Base-by-base conservation (phyloP, 148 eudicot species). In the Amaranthus palmeri region DNA sequence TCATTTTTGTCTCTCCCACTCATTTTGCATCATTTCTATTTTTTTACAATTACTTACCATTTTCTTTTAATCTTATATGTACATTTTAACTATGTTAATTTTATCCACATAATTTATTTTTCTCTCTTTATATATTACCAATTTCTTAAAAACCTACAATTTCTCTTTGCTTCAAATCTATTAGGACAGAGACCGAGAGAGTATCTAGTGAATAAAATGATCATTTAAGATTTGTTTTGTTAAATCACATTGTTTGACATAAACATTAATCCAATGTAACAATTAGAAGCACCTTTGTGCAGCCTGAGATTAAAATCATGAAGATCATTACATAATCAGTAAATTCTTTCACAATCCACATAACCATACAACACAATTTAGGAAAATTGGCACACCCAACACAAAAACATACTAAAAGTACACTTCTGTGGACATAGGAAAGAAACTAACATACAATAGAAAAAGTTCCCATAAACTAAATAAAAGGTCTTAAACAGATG, bases 401-500 rank as follows among this genome's bases (percentile, higher is more conserved):
- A 71, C 51, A 13, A 43, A 13, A 69, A 59, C 6, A 42, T 25
- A 10, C 63, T 60, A 60, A 36, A 9, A 45, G 18, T 13, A 18
- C 63, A 36, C 36, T 48, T 49, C 47, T 60, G 40, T 17, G 0
- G 54, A 50, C 48, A 71, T 56, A 40, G 14, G 42, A 13, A 61
- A 61, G 11, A 11, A 41, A 4, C 12, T n/a, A 72, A 4, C 8
- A 43, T 7, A 68, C 63, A 59, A 5, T 8, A 41, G 8, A 74
- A 25, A 54, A 2, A 11, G 36, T 7, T 18, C 13, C 8, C 68
- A 75, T 10, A 15, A 2, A 66, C 13, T 51, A 75, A 42, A 48
- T 44, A 41, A 40, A 51, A 17, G 52, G 4, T 43, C 70, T 57
- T 17, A 78, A 13, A 73, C 77, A 40, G 13, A 67, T 53, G 62